Conservation (phyloP, 805 yeast species). For the Starmerella sirachaensis region DNA sequence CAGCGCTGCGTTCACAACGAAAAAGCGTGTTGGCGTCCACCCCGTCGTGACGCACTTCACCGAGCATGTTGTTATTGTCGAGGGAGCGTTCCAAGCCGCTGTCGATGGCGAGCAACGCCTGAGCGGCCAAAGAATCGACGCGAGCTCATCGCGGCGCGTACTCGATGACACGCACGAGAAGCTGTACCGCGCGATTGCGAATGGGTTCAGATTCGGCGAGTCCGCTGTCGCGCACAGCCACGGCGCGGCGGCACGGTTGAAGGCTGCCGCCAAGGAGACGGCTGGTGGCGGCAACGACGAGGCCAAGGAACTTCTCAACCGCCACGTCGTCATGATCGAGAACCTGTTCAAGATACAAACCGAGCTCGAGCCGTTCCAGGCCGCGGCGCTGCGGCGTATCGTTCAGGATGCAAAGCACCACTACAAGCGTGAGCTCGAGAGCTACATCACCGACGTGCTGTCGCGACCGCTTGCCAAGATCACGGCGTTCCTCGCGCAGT, state of each 20-base stretch:
- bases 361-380: slow-evolving; percentile 22
- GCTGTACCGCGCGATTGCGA: slow-evolving; percentile 22
- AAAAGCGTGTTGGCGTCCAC: slow-evolving; percentile 34
- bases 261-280: slow-evolving; percentile 14
- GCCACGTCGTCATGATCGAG: slow-evolving; percentile 38
- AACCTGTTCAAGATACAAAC: slow-evolving; percentile 41
- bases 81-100: slow-evolving; percentile 12
- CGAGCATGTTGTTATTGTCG: slow-evolving; percentile 23
- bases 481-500: slow-evolving; percentile 50
- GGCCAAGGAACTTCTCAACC: slow-evolving; percentile 31
- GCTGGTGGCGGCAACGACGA: slow-evolving; percentile 21
- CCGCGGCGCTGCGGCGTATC: slow-evolving; percentile 18
- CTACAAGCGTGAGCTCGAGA: slow-evolving; percentile 29
- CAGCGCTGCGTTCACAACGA: slow-evolving; percentile 29
- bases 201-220: slow-evolving; percentile 21
- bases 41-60: slow-evolving; percentile 40
- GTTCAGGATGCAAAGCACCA: slow-evolving; percentile 24
- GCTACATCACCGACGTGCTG: slow-evolving; percentile 39
- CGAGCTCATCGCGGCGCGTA: slow-evolving; percentile 12
- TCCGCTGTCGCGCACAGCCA: slow-evolving; percentile 6
- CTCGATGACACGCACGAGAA: slow-evolving; percentile 17
- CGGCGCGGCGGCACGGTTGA: slow-evolving; percentile 12
- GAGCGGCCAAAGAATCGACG: slow-evolving; percentile 3
- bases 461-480: slow-evolving; percentile 54
- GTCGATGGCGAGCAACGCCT: slow-evolving; percentile 3